A percentile compares a stretch with the other conserved stretches of the same genome.
These are phyloP conservation scores for Spinellus fusiger DNA, from an alignment of 192 early-diverging fungal genomes.

Conservation along the genomic window DNA sequence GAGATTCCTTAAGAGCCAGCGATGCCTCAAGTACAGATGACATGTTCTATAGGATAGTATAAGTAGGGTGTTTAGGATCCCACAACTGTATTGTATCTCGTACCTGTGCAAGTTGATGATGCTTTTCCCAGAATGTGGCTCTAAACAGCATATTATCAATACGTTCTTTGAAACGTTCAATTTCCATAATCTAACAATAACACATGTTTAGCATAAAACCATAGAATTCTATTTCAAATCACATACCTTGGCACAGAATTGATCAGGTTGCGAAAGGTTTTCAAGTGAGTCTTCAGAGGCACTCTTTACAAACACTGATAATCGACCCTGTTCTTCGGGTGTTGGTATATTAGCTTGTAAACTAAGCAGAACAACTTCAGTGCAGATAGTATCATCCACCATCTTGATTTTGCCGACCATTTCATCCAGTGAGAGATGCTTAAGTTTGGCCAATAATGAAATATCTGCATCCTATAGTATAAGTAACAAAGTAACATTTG, in stretches of 20 bases:
- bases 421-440: constrained; percentile 62
- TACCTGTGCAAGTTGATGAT: constrained; percentile 56
- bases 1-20: constrained; percentile 57
- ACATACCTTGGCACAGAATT: constrained; percentile 61
- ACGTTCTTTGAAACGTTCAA: constrained; percentile 72
- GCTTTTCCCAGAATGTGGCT: constrained; percentile 59
- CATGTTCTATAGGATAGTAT: constrained; percentile 41
- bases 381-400: constrained; percentile 59
- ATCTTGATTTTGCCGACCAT: constrained; percentile 56
- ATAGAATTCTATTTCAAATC: neutral
- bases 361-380: constrained; percentile 58
- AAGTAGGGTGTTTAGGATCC: neutral
- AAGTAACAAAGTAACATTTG: neutral
- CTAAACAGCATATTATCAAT: constrained; percentile 63
- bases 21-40: constrained; percentile 58
- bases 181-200: constrained; percentile 51
- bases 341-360: constrained; percentile 67
- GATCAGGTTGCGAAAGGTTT: constrained; percentile 60
- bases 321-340: constrained; percentile 67
- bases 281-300: constrained; percentile 55
- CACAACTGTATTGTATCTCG: neutral
- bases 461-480: constrained; percentile 19
- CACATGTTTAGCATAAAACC: neutral
- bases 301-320: constrained; percentile 63
- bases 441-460: constrained; percentile 42